Base-by-base conservation (phyloP, 129 eudicot genomes). In the Scalesia atractyloides region DNA sequence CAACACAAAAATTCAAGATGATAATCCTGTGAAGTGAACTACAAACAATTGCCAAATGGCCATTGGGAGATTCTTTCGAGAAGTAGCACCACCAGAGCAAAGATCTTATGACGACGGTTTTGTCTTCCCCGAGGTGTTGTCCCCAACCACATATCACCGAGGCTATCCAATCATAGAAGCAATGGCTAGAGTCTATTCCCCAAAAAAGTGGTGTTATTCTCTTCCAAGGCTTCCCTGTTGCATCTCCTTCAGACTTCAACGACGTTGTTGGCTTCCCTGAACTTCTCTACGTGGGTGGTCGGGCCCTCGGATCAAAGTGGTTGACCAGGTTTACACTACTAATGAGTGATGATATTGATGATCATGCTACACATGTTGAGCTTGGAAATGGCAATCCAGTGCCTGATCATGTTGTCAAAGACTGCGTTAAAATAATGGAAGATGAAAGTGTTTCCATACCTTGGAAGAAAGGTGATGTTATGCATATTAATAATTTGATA, bases 61-160 rank as follows among this genome's bases (percentile, higher is more conserved):
- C 51, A 26, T 83, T 0, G 75, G 57, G 57, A 82, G 41, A n/a
- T 78, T 76, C 46, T 86, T 83, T 73, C 52, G 57, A 1, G 70
- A 78, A 44, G 64, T 75, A 63, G 70, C 68, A 41, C 59, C 75
- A 20, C 84, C 82, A 5, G 82, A 77, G 20, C 88, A 86, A 73
- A 83, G 72, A 64, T 59, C 13, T 48, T 10, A 51, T 10, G 75
- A 39, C 69, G 30, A 70, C 30, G 84, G 58, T 16, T 26, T 44
- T 19, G 30, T 47, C 20, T 84, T 87, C 73, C 92, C 92, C 2
- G 69, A 56, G 36, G 84, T 87, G 22, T 49, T 87, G 34, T 62
- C 81, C 19, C 89, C 88, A 37, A 70, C 43, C 22, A 34, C 69
- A 14, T 8, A 53, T 86, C 26, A 62, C 59, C 43, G 80, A 77